Conservation (phyloP, 371 early-diverging fungal genomes). For the Mucor circinelloides region DNA sequence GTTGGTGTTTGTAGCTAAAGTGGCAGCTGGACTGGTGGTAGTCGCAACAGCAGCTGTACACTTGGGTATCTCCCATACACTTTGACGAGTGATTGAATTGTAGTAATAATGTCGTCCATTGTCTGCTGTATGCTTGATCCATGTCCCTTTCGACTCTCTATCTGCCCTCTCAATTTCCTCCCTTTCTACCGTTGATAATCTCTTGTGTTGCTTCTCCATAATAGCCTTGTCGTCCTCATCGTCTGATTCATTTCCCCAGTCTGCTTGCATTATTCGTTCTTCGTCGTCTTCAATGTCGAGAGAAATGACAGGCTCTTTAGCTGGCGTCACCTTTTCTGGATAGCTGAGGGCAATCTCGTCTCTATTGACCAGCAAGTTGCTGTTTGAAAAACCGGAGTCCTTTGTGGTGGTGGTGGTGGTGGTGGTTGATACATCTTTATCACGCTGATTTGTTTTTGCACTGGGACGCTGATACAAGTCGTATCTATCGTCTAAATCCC, state of each 20-base stretch:
- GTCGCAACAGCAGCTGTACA: not conserved
- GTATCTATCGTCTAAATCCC: not conserved
- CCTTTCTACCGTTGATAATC: not conserved
- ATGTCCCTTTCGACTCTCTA: not conserved
- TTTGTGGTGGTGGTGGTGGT: not conserved
- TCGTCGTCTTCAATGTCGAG: not conserved
- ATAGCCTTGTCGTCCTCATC: not conserved
- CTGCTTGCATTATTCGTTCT: not conserved
- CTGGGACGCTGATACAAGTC: not conserved
- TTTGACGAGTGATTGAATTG: conserved; percentile 11
- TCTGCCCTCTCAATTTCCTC: not conserved
- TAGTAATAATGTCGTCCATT: conserved; percentile 16
- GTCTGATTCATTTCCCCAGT: not conserved
- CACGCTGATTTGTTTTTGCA: not conserved
- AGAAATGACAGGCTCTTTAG: not conserved
- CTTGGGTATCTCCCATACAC: conserved; percentile 21
- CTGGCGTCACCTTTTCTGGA: not conserved
- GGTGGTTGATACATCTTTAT: not conserved
- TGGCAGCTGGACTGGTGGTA: not conserved
- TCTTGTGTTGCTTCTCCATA: not conserved
- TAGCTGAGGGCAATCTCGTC: not conserved
- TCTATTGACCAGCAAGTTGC: not conserved
- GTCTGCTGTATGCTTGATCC: conserved; percentile 8
- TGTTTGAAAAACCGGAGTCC: not conserved
- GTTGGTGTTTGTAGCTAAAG: not conserved